Base-by-base conservation (phyloP, 2,329 filamentous ascomycete species). In the Penicillium sp. region DNA sequence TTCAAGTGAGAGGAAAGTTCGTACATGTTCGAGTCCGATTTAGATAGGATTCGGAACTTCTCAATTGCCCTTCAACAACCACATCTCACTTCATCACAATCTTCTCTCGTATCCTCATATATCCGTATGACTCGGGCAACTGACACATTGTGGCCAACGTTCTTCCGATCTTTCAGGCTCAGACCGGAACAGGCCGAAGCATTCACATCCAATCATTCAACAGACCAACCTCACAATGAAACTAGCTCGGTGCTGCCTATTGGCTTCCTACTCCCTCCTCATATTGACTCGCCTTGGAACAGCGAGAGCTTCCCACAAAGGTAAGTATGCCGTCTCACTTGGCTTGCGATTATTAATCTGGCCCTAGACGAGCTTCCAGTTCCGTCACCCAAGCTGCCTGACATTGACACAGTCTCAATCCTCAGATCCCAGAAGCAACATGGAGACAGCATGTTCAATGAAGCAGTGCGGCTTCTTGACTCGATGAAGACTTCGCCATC, bases 401-500 rank as follows among this genome's bases (percentile, higher is more conserved):
- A 64, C 6, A 47, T 65, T 34, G 67, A 74, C 44, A 47, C 71
- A 7, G 49, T 67, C 10, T 67, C 68, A 1, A 62, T 70, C 18
- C 55, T 75, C 5, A 61, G 54, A 43, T 52, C 59, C 1, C 67
- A 57, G 24, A 27, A 49, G 1, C 59, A 55, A 10, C 63, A 69
- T 4, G 57, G 69, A n/a, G 66, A 74, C 43, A 66, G 63, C 2
- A 60, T 78, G n/a, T 75, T 78, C 42, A 68, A 66, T 3, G 64
- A 76, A 48, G 79, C 79, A 2, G 60, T 80, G 16, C 66, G 72
- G 3, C 63, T 80, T 2, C 67, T 83, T 3, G 66, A 77, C 13
- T 74, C 75, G 0, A 71, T 82, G 63, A 71, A 78, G 44, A 70
- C 71, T 5, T 70, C 76, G 9, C 76, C 81, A 2, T 78, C 81